Base-by-base conservation (phyloP, 1,139 yeast species). In the Kurtzmaniella quercitrusa region DNA sequence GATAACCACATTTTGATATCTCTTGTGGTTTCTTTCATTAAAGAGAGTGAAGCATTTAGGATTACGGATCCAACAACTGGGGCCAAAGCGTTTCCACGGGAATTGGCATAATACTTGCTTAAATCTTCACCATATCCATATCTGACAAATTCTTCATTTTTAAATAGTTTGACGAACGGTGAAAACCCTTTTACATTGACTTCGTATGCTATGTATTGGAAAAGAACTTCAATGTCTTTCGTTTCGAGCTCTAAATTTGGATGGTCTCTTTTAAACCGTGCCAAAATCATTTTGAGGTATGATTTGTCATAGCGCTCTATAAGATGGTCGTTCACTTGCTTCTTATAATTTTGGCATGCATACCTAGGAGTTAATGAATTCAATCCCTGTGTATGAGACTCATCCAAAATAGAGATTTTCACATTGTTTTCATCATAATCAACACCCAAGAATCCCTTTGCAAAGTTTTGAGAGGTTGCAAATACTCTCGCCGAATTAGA, bases 191-290 rank as follows among this genome's bases (percentile, higher is more conserved):
- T 61, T 21, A 71, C 77, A 51, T 77, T 76, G 49, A 78, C 55
- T 52, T 78, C 85, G 56, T 63, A 80, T 2, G 81, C 80, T 59
- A 84, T 80, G 62, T 75, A 62, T 33, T 60, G 58, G 48, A 72
- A 60, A 50, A 78, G 50, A 38, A 55, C 50, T 38, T 54, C 52
- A 36, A 79, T 67, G 46, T 82, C 82, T 12, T 50, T 43, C 4
- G 61, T 50, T 3, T 70, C 66, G 18, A 78, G 56, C 50, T 71
- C 61, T 42, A 67, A 60, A 2, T 71, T 74, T 2, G 70, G 69
- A 49, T 74, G 63, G 42, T 65, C 63, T 5, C 42, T 42, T 45
- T 65, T 65, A 43, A 74, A 54, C 40, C 78, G 62, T 9, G 47
- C 47, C 2, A 70, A 65, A 4, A 73, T 69, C 2, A 50, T 51